These are phyloP conservation scores for Onygenales sp. DNA, from an alignment of 2,329 filamentous ascomycete genomes.

Conservation along the genomic window DNA sequence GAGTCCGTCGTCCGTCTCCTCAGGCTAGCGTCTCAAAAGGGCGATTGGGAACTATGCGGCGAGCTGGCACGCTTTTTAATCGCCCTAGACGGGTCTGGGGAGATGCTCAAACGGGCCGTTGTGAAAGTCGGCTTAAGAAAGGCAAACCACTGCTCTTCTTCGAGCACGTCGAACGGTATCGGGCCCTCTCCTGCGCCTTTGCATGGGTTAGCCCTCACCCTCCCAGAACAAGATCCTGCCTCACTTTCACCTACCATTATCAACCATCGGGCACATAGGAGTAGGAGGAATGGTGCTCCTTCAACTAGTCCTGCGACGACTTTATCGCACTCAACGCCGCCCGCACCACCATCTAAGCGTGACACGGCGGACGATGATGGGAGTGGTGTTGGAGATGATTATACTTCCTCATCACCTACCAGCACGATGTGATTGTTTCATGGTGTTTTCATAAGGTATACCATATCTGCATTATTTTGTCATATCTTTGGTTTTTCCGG, in stretches of 20 bases:
- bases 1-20: slow-evolving; percentile 65
- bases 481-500: background rate
- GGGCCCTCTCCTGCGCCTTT: slow-evolving; percentile 1
- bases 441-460: no score
- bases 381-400: background rate
- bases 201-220: slow-evolving; percentile 23
- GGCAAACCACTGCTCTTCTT: slow-evolving; percentile 9
- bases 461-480: background rate
- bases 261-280: background rate
- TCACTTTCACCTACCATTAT: background rate
- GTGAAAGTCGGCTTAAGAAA: slow-evolving; percentile 25
- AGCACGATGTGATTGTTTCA: background rate
- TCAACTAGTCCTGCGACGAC: background rate
- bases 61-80: slow-evolving; percentile 92
- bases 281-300: background rate
- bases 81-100: slow-evolving; percentile 78
- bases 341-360: background rate
- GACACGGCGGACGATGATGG: background rate
- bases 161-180: slow-evolving; percentile 20
- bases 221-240: slow-evolving; percentile 16
- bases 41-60: slow-evolving; percentile 92
- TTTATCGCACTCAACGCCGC: background rate
- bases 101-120: slow-evolving; percentile 51
- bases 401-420: background rate
- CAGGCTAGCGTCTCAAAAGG: slow-evolving; percentile 67